phyloP scores from a whole-genome alignment of 331 rosid genomes.

The Dryas integrifolia region DNA sequence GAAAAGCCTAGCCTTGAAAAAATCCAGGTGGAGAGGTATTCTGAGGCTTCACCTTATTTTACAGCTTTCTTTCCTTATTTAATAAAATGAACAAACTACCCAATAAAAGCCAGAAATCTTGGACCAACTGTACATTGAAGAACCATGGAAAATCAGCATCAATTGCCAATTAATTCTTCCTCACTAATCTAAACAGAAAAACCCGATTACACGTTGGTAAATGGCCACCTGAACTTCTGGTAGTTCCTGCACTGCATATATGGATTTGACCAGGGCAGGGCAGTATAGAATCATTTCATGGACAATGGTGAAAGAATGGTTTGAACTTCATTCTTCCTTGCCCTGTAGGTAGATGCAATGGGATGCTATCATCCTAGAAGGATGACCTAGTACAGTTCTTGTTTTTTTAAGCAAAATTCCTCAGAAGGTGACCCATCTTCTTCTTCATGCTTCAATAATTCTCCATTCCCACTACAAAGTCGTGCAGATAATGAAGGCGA shows the following conservation, averaged over 20 bases:
- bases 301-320: slow-evolving; percentile 25
- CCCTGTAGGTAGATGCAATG: slow-evolving; percentile 7
- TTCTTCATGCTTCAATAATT: slow-evolving; percentile 51
- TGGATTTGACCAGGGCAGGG: slow-evolving; percentile 15
- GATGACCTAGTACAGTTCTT: slow-evolving; percentile 44
- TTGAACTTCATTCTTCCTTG: neutral
- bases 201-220: neutral
- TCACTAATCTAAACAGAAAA: slow-evolving; percentile 16
- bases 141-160: slow-evolving; percentile 11
- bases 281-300: slow-evolving; percentile 6
- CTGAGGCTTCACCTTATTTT: slow-evolving; percentile 12
- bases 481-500: slow-evolving; percentile 60
- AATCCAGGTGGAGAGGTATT: slow-evolving; percentile 12
- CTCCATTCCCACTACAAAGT: slow-evolving; percentile 63
- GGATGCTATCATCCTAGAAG: slow-evolving; percentile 17
- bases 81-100: slow-evolving; percentile 20
- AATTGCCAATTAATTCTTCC: slow-evolving; percentile 30
- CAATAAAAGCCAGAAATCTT: slow-evolving; percentile 21
- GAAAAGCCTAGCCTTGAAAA: slow-evolving; percentile 11
- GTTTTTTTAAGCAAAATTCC: slow-evolving; percentile 41
- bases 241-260: slow-evolving; percentile 15
- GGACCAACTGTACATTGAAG: slow-evolving; percentile 23
- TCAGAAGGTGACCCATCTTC: slow-evolving; percentile 44
- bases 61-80: slow-evolving; percentile 8
- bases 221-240: slow-evolving; percentile 25